Conservation (phyloP, 495 filamentous ascomycete genomes). For the Talaromyces stipitatus region DNA sequence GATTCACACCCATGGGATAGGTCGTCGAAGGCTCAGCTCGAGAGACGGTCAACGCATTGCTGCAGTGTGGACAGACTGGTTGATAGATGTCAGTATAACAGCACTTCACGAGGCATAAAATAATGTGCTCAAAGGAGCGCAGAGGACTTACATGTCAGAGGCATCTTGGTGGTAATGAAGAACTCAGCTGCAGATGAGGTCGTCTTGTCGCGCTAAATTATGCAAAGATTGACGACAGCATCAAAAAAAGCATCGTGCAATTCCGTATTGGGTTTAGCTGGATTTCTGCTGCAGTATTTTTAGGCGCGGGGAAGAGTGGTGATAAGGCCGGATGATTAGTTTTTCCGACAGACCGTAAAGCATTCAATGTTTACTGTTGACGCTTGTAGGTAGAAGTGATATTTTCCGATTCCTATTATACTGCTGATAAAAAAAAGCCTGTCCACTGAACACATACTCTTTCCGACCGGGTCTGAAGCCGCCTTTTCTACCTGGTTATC, state of each 20-base stretch:
- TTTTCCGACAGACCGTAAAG: background rate
- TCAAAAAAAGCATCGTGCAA: background rate
- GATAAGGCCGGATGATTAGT: slow-evolving; percentile 1
- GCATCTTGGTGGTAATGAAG: slow-evolving; percentile 20
- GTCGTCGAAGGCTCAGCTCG: slow-evolving; percentile 42
- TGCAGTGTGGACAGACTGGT: slow-evolving; percentile 85
- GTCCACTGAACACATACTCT: background rate
- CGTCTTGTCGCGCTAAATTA: background rate
- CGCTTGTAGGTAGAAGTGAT: background rate
- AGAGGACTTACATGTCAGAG: slow-evolving; percentile 33
- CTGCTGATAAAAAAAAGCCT: background rate
- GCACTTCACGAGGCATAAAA: background rate
- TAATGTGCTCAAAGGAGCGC: background rate
- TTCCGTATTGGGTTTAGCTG: background rate
- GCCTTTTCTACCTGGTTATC: background rate
- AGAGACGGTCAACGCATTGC: slow-evolving; percentile 74
- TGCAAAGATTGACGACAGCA: background rate
- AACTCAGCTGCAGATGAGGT: background rate
- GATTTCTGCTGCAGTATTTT: background rate
- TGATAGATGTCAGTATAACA: background rate
- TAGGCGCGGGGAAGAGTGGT: background rate
- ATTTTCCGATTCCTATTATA: background rate
- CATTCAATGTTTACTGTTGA: slow-evolving; percentile 2
- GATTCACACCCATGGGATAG: slow-evolving; percentile 49
- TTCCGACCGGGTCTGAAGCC: background rate